These are phyloP conservation scores for Gossypium anomalum DNA, from an alignment of 345 rosid species.

Conservation along the genomic window DNA sequence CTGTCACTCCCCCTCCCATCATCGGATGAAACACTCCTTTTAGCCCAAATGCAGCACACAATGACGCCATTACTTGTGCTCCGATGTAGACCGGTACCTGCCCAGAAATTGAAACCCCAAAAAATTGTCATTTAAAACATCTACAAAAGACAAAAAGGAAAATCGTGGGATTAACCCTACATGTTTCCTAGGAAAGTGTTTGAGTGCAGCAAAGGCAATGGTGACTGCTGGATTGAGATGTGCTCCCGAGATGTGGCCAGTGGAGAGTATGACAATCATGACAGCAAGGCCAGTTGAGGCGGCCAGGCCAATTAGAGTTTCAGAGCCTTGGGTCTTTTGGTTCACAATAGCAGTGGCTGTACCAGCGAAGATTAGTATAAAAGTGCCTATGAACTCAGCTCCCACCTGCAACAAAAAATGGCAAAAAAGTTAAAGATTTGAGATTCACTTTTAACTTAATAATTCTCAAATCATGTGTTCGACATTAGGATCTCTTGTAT, in stretches of 20 bases:
- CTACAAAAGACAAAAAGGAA: neutral
- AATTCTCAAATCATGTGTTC: neutral
- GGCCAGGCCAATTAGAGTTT: constrained; percentile 69
- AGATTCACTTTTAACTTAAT: neutral
- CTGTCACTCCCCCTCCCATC: constrained; percentile 83
- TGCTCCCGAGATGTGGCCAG: constrained; percentile 90
- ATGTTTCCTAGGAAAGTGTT: constrained; percentile 80
- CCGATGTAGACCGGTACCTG: constrained; percentile 68
- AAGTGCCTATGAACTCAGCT: constrained; percentile 83
- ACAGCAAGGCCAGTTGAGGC: constrained; percentile 71
- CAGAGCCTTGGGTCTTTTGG: constrained; percentile 68
- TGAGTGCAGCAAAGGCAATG: constrained; percentile 68
- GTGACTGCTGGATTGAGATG: constrained; percentile 84
- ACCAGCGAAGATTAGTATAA: constrained; percentile 70
- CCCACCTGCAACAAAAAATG: constrained; percentile 47
- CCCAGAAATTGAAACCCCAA: neutral
- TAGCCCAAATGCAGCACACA: constrained; percentile 68
- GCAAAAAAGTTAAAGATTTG: neutral
- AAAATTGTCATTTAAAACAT: neutral
- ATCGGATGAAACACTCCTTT: constrained; percentile 61
- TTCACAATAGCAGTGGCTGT: constrained; percentile 84
- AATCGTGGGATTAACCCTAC: constrained; percentile 16
- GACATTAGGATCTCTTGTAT: neutral
- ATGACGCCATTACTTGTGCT: constrained; percentile 65
- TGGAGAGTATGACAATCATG: constrained; percentile 68